Evolutionary conservation across 495 filamentous ascomycete species (phyloP), one percentile per base, ranked within the genome.

Genomic region (Podospora appendiculata): DNA sequence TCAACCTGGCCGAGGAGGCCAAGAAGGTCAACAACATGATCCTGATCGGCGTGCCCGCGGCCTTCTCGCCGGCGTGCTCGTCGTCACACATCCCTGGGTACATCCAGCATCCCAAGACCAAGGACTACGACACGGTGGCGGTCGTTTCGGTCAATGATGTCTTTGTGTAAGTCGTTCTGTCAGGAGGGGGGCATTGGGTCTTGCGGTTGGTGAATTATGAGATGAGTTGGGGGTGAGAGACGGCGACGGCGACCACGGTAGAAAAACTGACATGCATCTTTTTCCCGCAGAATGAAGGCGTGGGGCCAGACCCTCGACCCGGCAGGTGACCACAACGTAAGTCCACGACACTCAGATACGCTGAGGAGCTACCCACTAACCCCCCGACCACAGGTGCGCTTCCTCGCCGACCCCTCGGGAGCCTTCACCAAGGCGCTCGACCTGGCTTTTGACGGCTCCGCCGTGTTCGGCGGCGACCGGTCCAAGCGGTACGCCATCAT

Each of bases 101-200:
- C 64, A 84, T 94, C 67, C 81, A 81, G 58, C 84, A 85, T 62
- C 78, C 82, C 39, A 79, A 82, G 67, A 73, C 88, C 43, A 86
- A 83, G 72, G 76, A 82, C 46, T 89, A 85, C 11, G 89, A 92
- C 46, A 64, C 81, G 45, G 86, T 92, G 40, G 94, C 92, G 56
- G 89, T 96, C 25, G 84, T 98, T 47, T 78, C 84, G 19, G 90
- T 96, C 66, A 98, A 98, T 70, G 93, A 98, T 67, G 81, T 90
- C 32, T 96, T 97, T 69, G 93, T 96, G 83, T 94, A 79, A 73
- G 87, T 42, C 33, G 10, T 25, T 25, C 25, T 25, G 25, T 25
- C 5, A 5, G 25, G 25, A 25, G 2, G 25, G 25, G 25, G 25
- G 25, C 25, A 5, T 25, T 25, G 25, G 5, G 25, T 25, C 25